Base-by-base conservation (phyloP, 192 early-diverging fungal species). In the Gonapodya sp. region DNA sequence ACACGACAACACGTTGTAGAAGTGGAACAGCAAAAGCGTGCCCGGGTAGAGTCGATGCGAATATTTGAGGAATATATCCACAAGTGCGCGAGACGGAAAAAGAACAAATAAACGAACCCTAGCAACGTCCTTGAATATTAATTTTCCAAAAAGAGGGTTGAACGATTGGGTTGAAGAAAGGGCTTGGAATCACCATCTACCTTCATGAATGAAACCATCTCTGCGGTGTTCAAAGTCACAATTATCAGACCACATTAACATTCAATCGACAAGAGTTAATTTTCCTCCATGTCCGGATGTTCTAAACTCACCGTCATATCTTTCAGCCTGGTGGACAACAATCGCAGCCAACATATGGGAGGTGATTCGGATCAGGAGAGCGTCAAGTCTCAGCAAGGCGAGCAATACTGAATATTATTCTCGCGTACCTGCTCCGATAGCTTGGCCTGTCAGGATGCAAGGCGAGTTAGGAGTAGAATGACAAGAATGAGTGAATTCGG, bases 171-270 rank as follows among this genome's bases (percentile, higher is more conserved):
- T n/a, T n/a, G n/a, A n/a, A n/a, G n/a, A n/a, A n/a, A n/a, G n/a
- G n/a, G n/a, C n/a, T n/a, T n/a, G n/a, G n/a, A n/a, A n/a, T n/a
- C n/a, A n/a, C n/a, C n/a, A n/a, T 93, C 92, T 33, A 93, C 94
- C 93, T 94, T 94, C 93, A 94, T 94, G 89, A 89, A 94, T 78
- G 90, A 85, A 83, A 96, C 93, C 94, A 94, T 94, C 85, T 96
- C 94, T 91, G 31, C 34, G 31, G 31, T 14, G 75, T 18, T 34
- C 8, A 33, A 34, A 34, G 75, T 18, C 30, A 33, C n/a, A n/a
- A n/a, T n/a, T n/a, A n/a, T n/a, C n/a, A n/a, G n/a, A n/a, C n/a
- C n/a, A n/a, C n/a, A n/a, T n/a, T 35, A 82, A 35, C 36, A 83
- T 80, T 73, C 35, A 83, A 72, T 73, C 73, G 36, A 82, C 81